Percentiles rank a stretch among this genome's conserved stretches.
phyloP scores from a whole-genome alignment of 345 rosid species.

The Raphanus sativus region DNA sequence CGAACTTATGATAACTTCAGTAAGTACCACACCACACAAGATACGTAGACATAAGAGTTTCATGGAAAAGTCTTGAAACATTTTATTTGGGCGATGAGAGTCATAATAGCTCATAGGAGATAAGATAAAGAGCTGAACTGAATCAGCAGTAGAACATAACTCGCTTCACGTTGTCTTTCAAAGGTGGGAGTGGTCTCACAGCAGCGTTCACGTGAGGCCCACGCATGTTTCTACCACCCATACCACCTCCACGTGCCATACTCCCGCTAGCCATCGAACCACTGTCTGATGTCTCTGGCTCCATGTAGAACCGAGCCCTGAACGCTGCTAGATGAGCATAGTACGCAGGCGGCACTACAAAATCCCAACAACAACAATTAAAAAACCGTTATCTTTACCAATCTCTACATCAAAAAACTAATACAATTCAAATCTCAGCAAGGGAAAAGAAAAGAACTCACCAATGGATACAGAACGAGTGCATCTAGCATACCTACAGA shows the following conservation, averaged over 20 bases:
- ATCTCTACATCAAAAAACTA: not conserved
- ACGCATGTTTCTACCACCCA: constrained; percentile 60
- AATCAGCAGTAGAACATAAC: constrained; percentile 90
- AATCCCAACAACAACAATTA: not conserved
- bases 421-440: not conserved
- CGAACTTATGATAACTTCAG: not conserved
- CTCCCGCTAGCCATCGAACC: constrained; percentile 89
- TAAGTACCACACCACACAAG: not conserved
- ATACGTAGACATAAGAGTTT: not conserved
- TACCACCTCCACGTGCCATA: constrained; percentile 57
- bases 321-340: constrained; percentile 98
- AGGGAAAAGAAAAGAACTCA: constrained; percentile 35
- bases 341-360: constrained; percentile 92
- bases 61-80: not conserved
- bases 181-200: constrained; percentile 82
- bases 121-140: not conserved
- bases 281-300: constrained; percentile 96
- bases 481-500: constrained; percentile 87
- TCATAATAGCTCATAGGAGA: not conserved
- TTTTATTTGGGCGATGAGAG: not conserved
- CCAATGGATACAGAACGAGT: constrained; percentile 96
- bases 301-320: constrained; percentile 97
- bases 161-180: constrained; percentile 89
- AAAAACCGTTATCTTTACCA: not conserved
- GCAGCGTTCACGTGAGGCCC: constrained; percentile 62